Base-by-base conservation (phyloP, 371 early-diverging fungal genomes). In the Mortierella sp. region DNA sequence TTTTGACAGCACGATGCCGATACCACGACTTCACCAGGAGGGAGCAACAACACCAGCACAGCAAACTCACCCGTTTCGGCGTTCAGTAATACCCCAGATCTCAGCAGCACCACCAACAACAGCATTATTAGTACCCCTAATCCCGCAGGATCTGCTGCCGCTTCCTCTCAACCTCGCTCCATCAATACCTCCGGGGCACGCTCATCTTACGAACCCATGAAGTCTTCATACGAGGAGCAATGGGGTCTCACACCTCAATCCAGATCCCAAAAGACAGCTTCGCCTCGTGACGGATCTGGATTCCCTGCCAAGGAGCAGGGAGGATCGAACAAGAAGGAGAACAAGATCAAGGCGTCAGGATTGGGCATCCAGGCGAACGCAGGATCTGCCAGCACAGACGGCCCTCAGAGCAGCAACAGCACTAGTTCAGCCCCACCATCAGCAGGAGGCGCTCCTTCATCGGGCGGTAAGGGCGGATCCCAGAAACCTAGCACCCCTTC, bases 271-370 rank as follows among this genome's bases (percentile, higher is more conserved):
- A 84, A 81, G 74, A 58, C 68, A 38, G 84, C 75, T 41, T 77
- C 81, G 16, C 86, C 82, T 4, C 86, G 86, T 43, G 86, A 93
- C 72, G 74, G 87, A 87, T 24, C 91, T 89, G 78, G 95, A 93
- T 74, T 90, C 89, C 86, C 89, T 88, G 76, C 75, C 88, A 70
- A 81, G 6, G 55, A 76, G 29, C 63, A 72, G 11, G 77, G 54
- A 29, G 70, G 73, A 21, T 38, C 72, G 18, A 74, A 56, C 43
- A 87, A 87, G 58, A 87, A 87, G 82, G 88, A 84, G 24, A 75
- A 73, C 68, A 87, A 87, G 76, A 74, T 55, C 48, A 82, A 84
- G 71, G 24, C 56, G 38, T 76, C 84, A 70, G 88, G 82, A 58
- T 76, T 88, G 75, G 83, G 88, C 41, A 88, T 88, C 70, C 85